Percentiles rank a stretch among this genome's conserved stretches.
Conservation (phyloP, 768 basidiomycete genomes). For the Psilocybe subaeruginosa region DNA sequence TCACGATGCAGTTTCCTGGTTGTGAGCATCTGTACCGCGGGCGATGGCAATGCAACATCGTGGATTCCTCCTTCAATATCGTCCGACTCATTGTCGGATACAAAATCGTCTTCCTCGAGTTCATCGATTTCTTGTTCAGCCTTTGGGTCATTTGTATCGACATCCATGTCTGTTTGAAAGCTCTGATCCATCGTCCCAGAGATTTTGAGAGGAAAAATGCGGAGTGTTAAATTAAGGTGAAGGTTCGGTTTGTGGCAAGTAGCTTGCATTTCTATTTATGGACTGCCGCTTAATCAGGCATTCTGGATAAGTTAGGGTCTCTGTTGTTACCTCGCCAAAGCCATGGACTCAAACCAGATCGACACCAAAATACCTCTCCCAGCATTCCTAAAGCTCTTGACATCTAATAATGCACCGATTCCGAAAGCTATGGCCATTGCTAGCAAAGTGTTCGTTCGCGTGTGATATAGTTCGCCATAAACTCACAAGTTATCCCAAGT, state of each 20-base stretch:
- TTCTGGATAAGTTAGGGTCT: background rate
- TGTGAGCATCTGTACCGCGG: constrained; percentile 42
- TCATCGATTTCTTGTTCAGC: constrained; percentile 44
- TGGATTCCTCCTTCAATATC: constrained; percentile 34
- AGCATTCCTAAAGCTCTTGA: constrained; percentile 67
- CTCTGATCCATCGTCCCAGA: constrained; percentile 8
- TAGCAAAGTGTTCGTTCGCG: constrained; percentile 60
- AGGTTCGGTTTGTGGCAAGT: background rate
- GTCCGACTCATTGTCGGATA: constrained; percentile 35
- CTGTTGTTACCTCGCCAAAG: background rate
- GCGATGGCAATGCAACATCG: constrained; percentile 43
- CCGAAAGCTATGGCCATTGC: constrained; percentile 71
- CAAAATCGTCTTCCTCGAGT: constrained; percentile 47
- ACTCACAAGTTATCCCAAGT: constrained; percentile 36
- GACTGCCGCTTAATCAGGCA: background rate
- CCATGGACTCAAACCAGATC: constrained; percentile 2
- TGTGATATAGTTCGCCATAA: background rate
- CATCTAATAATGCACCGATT: constrained; percentile 56
- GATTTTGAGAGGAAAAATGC: background rate
- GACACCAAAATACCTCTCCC: constrained; percentile 60
- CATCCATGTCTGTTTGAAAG: background rate
- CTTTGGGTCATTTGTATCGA: constrained; percentile 10
- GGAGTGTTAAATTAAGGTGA: too few species aligned
- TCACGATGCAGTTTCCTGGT: constrained; percentile 51
- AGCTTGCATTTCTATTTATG: constrained; percentile 1